Conservation (phyloP, 208 protist species). For the Sergeia podlipaevii region DNA sequence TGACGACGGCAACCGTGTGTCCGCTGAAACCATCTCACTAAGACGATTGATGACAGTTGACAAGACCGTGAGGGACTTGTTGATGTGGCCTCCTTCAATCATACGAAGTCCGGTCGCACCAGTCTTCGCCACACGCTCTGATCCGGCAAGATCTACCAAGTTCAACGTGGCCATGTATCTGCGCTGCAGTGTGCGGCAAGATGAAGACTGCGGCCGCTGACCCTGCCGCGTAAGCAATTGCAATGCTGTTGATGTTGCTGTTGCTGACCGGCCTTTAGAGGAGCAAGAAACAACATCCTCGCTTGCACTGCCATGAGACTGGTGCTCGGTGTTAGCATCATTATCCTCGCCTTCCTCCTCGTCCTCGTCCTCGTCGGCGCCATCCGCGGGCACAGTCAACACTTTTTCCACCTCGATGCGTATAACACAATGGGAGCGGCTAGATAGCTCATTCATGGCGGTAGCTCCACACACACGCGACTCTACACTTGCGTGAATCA, state of each 20-base stretch:
- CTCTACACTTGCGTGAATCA: constrained; percentile 51
- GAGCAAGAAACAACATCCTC: no score
- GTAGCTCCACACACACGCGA: constrained; percentile 70
- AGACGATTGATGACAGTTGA: constrained; percentile 76
- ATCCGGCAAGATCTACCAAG: constrained; percentile 93
- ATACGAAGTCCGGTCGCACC: constrained; percentile 87
- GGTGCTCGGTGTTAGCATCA: not conserved
- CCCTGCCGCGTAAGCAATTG: no score
- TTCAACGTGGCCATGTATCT: constrained; percentile 82
- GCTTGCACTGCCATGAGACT: no score
- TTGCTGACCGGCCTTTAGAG: no score
- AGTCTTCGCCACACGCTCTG: constrained; percentile 92
- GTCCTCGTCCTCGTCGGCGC: constrained; percentile 10
- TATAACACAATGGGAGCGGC: constrained; percentile 96
- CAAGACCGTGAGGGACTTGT: constrained; percentile 79
- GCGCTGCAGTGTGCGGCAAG: no score
- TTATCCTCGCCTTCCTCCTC: not conserved
- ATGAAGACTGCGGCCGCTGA: no score
- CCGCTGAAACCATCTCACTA: constrained; percentile 14
- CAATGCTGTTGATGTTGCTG: no score
- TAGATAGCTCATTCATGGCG: constrained; percentile 93
- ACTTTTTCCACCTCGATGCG: constrained; percentile 85
- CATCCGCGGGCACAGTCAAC: constrained; percentile 5
- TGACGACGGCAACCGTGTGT: no score
- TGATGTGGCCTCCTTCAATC: constrained; percentile 92